Conservation (phyloP, 192 early-diverging fungal genomes). For the Umbelopsis vinacea region DNA sequence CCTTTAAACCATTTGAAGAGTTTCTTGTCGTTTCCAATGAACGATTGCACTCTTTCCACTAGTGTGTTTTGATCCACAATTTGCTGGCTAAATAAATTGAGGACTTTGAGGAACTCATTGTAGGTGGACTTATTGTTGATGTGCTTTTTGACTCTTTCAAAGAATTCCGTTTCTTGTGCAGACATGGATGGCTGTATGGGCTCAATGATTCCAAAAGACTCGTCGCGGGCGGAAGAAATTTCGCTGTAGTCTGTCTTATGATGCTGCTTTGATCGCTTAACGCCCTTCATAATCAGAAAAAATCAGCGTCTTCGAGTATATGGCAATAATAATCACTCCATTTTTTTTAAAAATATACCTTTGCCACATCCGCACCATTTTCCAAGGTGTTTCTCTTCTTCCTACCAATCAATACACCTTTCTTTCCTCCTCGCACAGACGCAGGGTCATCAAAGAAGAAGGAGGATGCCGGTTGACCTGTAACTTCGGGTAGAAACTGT, state of each 20-base stretch:
- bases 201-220: constrained; percentile 24
- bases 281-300: neutral
- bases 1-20: constrained; percentile 96
- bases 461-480: constrained; percentile 55
- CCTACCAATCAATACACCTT: constrained; percentile 22
- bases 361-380: constrained; percentile 29
- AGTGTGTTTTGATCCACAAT: constrained; percentile 85
- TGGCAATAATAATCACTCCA: too few relatives aligned
- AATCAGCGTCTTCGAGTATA: neutral
- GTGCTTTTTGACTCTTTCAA: constrained; percentile 87
- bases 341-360: neutral
- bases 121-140: constrained; percentile 89
- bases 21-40: constrained; percentile 81
- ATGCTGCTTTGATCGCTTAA: constrained; percentile 25
- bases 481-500: constrained; percentile 94
- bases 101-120: constrained; percentile 94
- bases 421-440: constrained; percentile 39
- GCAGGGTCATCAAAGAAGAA: constrained; percentile 42
- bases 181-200: constrained; percentile 46
- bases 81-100: constrained; percentile 94
- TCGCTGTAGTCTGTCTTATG: constrained; percentile 32
- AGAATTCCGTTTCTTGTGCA: constrained; percentile 89
- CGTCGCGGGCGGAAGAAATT: constrained; percentile 5
- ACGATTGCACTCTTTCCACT: constrained; percentile 84
- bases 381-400: constrained; percentile 40